Evolutionary conservation across 768 basidiomycete species (phyloP).

Genomic region (Agrocybe praecox): DNA sequence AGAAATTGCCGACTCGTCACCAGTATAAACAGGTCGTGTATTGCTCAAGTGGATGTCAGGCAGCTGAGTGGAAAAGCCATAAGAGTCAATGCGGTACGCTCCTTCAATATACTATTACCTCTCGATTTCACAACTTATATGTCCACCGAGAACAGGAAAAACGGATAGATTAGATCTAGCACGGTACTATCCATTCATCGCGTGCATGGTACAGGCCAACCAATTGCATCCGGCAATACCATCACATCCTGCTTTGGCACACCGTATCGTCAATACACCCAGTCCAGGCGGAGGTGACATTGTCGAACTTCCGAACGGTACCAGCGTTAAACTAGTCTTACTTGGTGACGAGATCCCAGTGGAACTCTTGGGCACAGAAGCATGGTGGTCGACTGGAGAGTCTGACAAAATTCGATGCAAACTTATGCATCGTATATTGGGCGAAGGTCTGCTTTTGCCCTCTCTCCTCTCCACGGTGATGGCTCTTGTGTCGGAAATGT

Average conservation of each 20-base stretch:
- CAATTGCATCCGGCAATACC: conserved; percentile 18
- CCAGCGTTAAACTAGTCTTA: conserved; percentile 26
- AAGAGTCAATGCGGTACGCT: conserved; percentile 7
- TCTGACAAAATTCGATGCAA: conserved; percentile 27
- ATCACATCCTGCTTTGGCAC: conserved; percentile 24
- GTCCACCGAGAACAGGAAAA: conserved; percentile 22
- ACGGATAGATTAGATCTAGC: conserved; percentile 36
- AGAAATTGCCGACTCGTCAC: not conserved
- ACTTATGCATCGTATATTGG: conserved; percentile 28
- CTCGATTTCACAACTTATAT: not conserved
- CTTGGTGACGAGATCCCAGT: conserved; percentile 25
- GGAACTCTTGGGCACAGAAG: not conserved
- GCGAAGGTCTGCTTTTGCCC: conserved; percentile 35
- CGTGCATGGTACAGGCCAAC: conserved; percentile 23
- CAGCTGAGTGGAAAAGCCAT: conserved; percentile 11
- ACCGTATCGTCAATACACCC: conserved; percentile 31
- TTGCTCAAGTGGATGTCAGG: conserved; percentile 21
- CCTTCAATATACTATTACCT: not conserved
- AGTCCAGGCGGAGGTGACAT: conserved; percentile 17
- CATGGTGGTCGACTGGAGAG: conserved; percentile 37
- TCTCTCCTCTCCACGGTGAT: conserved; percentile 32
- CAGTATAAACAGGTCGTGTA: conserved; percentile 7
- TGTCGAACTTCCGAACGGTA: conserved; percentile 24
- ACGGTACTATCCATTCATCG: conserved; percentile 34
- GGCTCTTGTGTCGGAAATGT: conserved; percentile 38